A percentile compares a stretch with the other conserved stretches of the same genome.
phyloP scores from a whole-genome alignment of 169 alveolate genomes.

The Theileria orientalis region DNA sequence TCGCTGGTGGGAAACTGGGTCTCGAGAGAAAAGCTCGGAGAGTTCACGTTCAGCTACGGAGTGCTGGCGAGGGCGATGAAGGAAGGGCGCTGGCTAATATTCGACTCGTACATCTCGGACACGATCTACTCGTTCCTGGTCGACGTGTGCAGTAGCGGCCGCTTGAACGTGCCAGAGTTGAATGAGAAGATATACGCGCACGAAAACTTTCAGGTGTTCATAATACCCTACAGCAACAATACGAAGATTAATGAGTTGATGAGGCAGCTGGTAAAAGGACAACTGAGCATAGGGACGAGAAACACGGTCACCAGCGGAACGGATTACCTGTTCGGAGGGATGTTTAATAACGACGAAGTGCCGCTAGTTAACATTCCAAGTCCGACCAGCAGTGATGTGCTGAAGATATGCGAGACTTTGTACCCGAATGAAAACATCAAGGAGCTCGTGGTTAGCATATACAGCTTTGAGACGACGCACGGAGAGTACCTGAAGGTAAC shows the following conservation, averaged over 20 bases:
- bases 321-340: neutral
- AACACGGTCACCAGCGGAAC: neutral
- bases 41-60: slow-evolving; percentile 78
- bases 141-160: slow-evolving; percentile 65
- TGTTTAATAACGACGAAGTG: neutral
- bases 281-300: slow-evolving; percentile 19
- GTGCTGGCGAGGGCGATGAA: slow-evolving; percentile 74
- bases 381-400: neutral
- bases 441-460: slow-evolving; percentile 19
- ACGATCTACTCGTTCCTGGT: slow-evolving; percentile 67
- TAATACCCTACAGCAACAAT: neutral
- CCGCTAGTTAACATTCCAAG: neutral
- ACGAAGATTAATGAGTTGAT: slow-evolving; percentile 14
- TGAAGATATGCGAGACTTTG: neutral
- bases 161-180: slow-evolving; percentile 63
- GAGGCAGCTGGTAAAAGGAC: slow-evolving; percentile 2
- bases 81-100: slow-evolving; percentile 78
- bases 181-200: slow-evolving; percentile 67
- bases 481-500: neutral
- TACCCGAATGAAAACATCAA: neutral
- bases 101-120: slow-evolving; percentile 76
- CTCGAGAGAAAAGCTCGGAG: slow-evolving; percentile 74
- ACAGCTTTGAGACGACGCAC: neutral
- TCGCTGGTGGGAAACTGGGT: slow-evolving; percentile 80
- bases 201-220: slow-evolving; percentile 65